Percentiles rank a stretch among this genome's conserved stretches.
These are phyloP conservation scores for Calonectria henricotiae DNA, from an alignment of 2,329 filamentous ascomycete species.

Conservation along the genomic window DNA sequence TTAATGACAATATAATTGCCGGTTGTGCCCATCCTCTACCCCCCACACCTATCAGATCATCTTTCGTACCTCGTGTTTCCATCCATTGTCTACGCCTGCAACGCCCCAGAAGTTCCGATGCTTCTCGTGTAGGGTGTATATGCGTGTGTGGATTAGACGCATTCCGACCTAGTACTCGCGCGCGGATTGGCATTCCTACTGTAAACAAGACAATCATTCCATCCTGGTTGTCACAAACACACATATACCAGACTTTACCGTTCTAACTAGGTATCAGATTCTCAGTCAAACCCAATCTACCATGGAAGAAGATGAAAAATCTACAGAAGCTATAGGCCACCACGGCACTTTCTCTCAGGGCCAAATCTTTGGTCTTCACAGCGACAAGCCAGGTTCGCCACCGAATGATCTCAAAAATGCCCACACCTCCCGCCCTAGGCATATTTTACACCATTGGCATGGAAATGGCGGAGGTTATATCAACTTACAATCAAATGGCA, in stretches of 20 bases:
- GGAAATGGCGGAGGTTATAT: background rate
- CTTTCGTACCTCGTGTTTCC: background rate
- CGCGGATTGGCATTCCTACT: background rate
- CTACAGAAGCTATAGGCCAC: background rate
- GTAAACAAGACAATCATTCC: slow-evolving; percentile 4
- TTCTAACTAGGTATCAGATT: slow-evolving; percentile 26
- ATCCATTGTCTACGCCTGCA: background rate
- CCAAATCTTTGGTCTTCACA: background rate
- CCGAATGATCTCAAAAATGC: background rate
- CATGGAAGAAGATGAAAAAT: background rate
- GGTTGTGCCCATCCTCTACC: slow-evolving; percentile 55
- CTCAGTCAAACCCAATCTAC: slow-evolving; percentile 13
- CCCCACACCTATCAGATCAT: background rate
- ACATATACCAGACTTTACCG: background rate
- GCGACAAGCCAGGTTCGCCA: background rate
- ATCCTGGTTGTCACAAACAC: background rate
- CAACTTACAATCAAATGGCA: background rate
- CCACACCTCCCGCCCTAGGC: background rate
- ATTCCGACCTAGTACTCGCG: background rate
- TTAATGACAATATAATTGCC: slow-evolving; percentile 64
- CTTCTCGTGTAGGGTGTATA: background rate
- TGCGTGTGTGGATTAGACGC: background rate
- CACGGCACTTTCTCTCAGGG: background rate
- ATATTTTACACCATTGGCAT: background rate
- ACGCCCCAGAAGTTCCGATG: background rate